These are phyloP conservation scores for Ophiognomonia clavigignenti-juglandacearum DNA, from an alignment of 2,329 filamentous ascomycete genomes.

Conservation along the genomic window DNA sequence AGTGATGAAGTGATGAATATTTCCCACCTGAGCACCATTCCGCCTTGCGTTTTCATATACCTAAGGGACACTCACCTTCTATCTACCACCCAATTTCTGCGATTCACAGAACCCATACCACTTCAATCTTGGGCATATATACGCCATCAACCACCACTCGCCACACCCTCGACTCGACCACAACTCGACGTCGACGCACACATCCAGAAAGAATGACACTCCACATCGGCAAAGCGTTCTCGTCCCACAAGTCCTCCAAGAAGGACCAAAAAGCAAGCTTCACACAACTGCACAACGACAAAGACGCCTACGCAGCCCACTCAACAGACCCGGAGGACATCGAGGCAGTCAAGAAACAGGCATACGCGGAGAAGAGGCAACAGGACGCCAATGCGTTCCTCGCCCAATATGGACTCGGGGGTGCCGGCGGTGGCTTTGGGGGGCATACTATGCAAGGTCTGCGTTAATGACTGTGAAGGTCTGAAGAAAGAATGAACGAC, in stretches of 20 bases:
- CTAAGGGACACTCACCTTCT: too few species aligned
- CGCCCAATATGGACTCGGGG: slow-evolving; percentile 10
- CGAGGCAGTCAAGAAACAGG: slow-evolving; percentile 5
- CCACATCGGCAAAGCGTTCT: slow-evolving; percentile 9
- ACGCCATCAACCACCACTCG: too few species aligned
- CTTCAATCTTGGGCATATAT: too few species aligned
- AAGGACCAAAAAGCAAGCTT: not conserved
- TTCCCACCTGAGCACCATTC: too few species aligned
- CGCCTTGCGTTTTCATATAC: too few species aligned
- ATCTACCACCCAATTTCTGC: too few species aligned
- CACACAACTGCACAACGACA: not conserved
- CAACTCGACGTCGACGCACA: too few species aligned
- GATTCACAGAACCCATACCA: too few species aligned
- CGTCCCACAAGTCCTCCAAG: not conserved
- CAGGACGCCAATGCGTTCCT: slow-evolving; percentile 10
- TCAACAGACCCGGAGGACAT: not conserved
- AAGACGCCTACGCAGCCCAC: slow-evolving; percentile 3
- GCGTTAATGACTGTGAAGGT: not conserved
- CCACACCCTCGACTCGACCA: too few species aligned
- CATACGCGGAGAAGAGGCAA: slow-evolving; percentile 7
- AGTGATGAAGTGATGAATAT: too few species aligned
- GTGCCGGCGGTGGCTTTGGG: not conserved
- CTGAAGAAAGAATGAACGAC: too few species aligned
- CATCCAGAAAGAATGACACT: too few species aligned
- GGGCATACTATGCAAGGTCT: not conserved